Evolutionary conservation across 1,284 basidiomycete species (phyloP).

Genomic region (Xerocomus minutiporus): DNA sequence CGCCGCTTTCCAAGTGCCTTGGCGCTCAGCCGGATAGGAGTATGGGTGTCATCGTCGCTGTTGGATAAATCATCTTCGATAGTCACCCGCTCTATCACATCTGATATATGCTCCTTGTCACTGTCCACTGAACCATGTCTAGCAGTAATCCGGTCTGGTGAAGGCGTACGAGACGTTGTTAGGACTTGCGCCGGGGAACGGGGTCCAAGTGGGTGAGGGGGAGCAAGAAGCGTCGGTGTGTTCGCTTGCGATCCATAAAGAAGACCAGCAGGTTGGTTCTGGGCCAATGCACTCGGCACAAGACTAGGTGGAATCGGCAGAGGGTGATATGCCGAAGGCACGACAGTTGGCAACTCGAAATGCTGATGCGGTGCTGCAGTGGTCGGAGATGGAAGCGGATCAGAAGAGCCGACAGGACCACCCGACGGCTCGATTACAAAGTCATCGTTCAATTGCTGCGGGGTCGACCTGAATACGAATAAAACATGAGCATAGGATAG

Average conservation of each 20-base stretch:
- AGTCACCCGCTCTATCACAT: constrained; percentile 29
- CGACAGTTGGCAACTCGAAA: constrained; percentile 35
- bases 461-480: not conserved
- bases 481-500: constrained; percentile 18
- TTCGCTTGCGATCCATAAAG: constrained; percentile 24
- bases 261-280: constrained; percentile 17
- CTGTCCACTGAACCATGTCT: constrained; percentile 23
- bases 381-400: constrained; percentile 37
- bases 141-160: constrained; percentile 37
- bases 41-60: constrained; percentile 33
- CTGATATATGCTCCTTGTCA: constrained; percentile 21
- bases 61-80: constrained; percentile 24
- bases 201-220: constrained; percentile 67
- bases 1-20: constrained; percentile 78
- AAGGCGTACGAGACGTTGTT: constrained; percentile 49
- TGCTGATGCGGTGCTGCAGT: constrained; percentile 32
- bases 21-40: constrained; percentile 55
- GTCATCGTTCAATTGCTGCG: constrained; percentile 30
- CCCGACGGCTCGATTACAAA: constrained; percentile 17
- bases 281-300: constrained; percentile 14
- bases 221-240: constrained; percentile 43
- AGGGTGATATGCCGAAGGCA: constrained; percentile 35
- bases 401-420: constrained; percentile 26
- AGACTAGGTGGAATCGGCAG: constrained; percentile 35
- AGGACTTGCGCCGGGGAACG: constrained; percentile 49